Evolutionary conservation across 2,329 filamentous ascomycete species (phyloP).

Genomic region (Phaeosphaeriaceae sp.): DNA sequence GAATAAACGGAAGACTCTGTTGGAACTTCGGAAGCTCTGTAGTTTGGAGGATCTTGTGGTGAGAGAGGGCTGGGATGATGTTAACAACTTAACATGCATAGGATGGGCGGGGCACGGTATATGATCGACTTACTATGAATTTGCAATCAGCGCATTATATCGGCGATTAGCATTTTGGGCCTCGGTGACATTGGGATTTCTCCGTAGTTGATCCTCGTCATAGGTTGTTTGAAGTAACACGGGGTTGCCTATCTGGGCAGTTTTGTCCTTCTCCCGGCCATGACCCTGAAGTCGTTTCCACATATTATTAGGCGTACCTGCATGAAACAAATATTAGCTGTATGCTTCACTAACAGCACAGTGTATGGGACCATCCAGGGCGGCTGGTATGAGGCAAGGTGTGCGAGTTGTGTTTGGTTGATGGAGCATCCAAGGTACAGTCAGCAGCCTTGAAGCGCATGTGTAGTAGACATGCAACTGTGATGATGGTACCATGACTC

Average conservation of each 20-base stretch:
- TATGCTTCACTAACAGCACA: conserved; percentile 1
- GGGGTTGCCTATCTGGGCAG: conserved; percentile 51
- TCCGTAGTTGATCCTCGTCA: conserved; percentile 53
- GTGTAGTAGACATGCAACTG: too few species aligned
- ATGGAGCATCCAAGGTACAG: too few species aligned
- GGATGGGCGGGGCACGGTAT: not conserved
- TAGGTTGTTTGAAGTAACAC: conserved; percentile 54
- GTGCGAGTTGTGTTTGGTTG: too few species aligned
- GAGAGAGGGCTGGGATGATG: conserved; percentile 27
- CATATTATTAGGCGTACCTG: conserved; percentile 46
- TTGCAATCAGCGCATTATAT: conserved; percentile 28
- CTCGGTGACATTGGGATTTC: conserved; percentile 40
- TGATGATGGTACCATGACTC: too few species aligned
- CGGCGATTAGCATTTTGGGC: conserved; percentile 37
- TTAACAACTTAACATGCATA: conserved; percentile 6
- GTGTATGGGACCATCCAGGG: too few species aligned
- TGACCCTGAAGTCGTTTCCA: conserved; percentile 61
- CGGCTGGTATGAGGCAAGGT: too few species aligned
- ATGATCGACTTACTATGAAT: conserved; percentile 31
- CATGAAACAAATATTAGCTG: conserved; percentile 36
- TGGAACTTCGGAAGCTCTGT: conserved; percentile 35
- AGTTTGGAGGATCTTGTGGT: conserved; percentile 29
- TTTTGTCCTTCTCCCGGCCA: conserved; percentile 50
- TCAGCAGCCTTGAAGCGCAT: too few species aligned
- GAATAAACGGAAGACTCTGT: conserved; percentile 67